Conservation (phyloP, 2,329 filamentous ascomycete genomes). For the Parasarocladium wereldwijsianum region DNA sequence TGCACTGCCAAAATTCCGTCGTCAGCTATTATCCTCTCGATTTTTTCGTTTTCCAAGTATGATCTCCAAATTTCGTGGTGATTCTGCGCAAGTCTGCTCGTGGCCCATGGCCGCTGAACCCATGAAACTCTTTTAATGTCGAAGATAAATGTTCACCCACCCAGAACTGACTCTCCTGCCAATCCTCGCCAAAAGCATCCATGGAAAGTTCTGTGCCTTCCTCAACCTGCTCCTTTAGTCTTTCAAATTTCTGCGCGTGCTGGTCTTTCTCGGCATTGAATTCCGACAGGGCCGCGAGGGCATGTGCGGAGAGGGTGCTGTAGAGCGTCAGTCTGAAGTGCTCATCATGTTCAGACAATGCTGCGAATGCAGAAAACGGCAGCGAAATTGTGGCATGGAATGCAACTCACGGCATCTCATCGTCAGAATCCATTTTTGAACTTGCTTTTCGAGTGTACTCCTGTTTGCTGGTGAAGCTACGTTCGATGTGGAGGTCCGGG, state of each 20-base stretch:
- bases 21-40: neutral
- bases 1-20: constrained; percentile 36
- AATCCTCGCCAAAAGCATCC: constrained; percentile 63
- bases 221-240: constrained; percentile 48
- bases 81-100: too few species aligned
- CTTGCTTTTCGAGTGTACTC: too few species aligned
- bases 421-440: constrained; percentile 2
- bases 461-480: too few species aligned
- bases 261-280: constrained; percentile 63
- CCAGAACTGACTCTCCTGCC: constrained; percentile 79
- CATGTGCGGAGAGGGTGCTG: constrained; percentile 44
- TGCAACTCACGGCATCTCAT: constrained; percentile 2
- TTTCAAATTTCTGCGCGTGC: constrained; percentile 50
- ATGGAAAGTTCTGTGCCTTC: constrained; percentile 38
- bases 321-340: too few species aligned
- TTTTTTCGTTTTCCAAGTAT: too few species aligned
- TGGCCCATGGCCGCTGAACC: neutral
- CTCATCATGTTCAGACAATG: constrained; percentile 7
- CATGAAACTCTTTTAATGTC: too few species aligned
- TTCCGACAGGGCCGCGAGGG: constrained; percentile 54
- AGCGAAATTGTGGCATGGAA: neutral
- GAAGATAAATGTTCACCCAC: constrained; percentile 30
- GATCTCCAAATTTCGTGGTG: too few species aligned
- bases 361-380: neutral
- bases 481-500: too few species aligned